phyloP scores from a whole-genome alignment of 495 filamentous ascomycete species.

The Xylaria castorea region DNA sequence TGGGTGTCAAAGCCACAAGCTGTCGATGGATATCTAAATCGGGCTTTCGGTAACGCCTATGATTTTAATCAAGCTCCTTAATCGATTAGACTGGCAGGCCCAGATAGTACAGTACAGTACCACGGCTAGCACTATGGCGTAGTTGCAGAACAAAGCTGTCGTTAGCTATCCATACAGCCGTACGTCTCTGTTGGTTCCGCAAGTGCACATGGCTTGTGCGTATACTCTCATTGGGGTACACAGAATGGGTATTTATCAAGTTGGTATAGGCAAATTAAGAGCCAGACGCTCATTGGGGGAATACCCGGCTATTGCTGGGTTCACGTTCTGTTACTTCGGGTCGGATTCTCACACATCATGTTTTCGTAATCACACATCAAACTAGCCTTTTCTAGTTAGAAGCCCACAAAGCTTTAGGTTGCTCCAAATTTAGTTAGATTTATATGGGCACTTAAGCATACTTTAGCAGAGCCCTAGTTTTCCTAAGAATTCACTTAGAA shows the following conservation, averaged over 20 bases:
- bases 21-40: constrained; percentile 48
- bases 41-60: constrained; percentile 58
- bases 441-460: too few species aligned
- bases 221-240: not conserved
- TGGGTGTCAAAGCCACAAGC: constrained; percentile 48
- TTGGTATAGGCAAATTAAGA: not conserved
- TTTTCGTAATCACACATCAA: too few species aligned
- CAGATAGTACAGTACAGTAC: not conserved
- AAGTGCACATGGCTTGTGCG: not conserved
- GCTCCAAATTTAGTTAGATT: too few species aligned
- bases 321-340: too few species aligned
- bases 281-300: not conserved
- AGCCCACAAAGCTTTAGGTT: too few species aligned
- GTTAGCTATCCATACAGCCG: not conserved
- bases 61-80: constrained; percentile 50
- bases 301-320: not conserved
- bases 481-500: too few species aligned
- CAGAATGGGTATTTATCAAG: too few species aligned
- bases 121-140: not conserved
- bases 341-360: too few species aligned
- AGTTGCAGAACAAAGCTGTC: not conserved
- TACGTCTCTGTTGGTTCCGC: not conserved
- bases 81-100: not conserved
- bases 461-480: too few species aligned
- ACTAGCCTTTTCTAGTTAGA: too few species aligned